A percentile compares a stretch with the other conserved stretches of the same genome.
Conservation (phyloP, 257 asterid genomes). For the Verbena officinalis region DNA sequence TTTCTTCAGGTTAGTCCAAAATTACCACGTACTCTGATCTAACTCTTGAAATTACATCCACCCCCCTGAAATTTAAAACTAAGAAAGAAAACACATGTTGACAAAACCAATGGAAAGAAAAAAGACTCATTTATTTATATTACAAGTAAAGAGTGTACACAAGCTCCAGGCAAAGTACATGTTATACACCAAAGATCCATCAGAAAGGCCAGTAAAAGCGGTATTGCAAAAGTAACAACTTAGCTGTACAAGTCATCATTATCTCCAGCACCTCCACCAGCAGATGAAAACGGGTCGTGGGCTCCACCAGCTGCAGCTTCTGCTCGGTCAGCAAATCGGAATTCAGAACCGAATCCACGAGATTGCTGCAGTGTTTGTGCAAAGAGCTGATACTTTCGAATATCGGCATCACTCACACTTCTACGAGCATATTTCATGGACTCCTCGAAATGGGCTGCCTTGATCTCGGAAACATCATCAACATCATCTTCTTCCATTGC, state of each 20-base stretch:
- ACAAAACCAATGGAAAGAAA: too few species aligned
- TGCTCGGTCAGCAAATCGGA: constrained; percentile 36
- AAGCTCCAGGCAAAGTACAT: constrained; percentile 6
- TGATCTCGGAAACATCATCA: constrained; percentile 48
- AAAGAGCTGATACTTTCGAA: constrained; percentile 51
- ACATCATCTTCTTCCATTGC: constrained; percentile 49
- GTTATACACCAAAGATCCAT: neutral
- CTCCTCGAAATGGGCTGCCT: constrained; percentile 50
- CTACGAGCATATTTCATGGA: constrained; percentile 47
- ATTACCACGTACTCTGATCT: too few species aligned
- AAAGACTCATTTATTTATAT: constrained; percentile 30
- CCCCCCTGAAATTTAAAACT: too few species aligned
- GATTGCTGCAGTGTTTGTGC: constrained; percentile 54
- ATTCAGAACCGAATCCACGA: constrained; percentile 46
- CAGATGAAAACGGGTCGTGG: constrained; percentile 37
- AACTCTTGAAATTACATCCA: too few species aligned
- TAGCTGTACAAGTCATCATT: constrained; percentile 46
- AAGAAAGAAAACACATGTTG: too few species aligned
- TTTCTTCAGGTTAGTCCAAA: too few species aligned
- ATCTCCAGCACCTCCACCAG: constrained; percentile 25
- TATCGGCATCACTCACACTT: constrained; percentile 50
- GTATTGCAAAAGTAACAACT: too few species aligned
- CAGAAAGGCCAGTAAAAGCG: neutral
- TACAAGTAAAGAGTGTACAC: neutral
- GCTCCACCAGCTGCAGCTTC: constrained; percentile 33